These are phyloP conservation scores for Cladosporium phlei DNA, from an alignment of 2,329 filamentous ascomycete genomes.

Conservation along the genomic window DNA sequence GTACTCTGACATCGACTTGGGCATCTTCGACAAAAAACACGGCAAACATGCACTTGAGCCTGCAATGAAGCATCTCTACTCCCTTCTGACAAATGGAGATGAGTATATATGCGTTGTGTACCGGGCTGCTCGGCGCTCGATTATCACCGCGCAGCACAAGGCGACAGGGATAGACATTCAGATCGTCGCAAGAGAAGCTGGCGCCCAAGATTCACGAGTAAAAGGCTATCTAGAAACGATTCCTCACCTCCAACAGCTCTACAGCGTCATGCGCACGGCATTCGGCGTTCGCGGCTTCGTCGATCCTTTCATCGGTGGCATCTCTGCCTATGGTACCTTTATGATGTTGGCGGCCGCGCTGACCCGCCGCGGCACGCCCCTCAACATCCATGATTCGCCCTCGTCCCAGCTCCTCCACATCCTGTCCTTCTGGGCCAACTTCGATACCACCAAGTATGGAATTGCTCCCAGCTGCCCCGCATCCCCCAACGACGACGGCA, in stretches of 20 bases:
- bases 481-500: no score
- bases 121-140: conserved; percentile 34
- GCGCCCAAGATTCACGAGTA: conserved; percentile 40
- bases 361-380: conserved; percentile 26
- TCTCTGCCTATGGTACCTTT: conserved; percentile 52
- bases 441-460: conserved; percentile 44
- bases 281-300: conserved; percentile 49
- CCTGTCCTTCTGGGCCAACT: conserved; percentile 46
- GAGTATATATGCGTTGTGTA: conserved; percentile 20
- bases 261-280: conserved; percentile 45
- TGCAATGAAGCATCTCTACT: conserved; percentile 7
- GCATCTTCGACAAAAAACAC: conserved; percentile 25
- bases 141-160: conserved; percentile 41
- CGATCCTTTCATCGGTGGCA: conserved; percentile 44
- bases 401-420: conserved; percentile 46
- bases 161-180: conserved; percentile 49
- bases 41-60: background rate
- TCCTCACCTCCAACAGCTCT: conserved; percentile 47
- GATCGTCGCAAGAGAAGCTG: conserved; percentile 44
- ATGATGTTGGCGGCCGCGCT: conserved; percentile 55
- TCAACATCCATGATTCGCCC: conserved; percentile 22
- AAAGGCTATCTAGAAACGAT: conserved; percentile 46
- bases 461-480: conserved; percentile 34
- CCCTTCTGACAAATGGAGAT: conserved; percentile 7
- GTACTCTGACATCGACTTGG: conserved; percentile 53